Evolutionary conservation across 176 grass and related monocot genomes (phyloP), one percentile per base, ranked within the genome.

Genomic region (Musa acuminata): DNA sequence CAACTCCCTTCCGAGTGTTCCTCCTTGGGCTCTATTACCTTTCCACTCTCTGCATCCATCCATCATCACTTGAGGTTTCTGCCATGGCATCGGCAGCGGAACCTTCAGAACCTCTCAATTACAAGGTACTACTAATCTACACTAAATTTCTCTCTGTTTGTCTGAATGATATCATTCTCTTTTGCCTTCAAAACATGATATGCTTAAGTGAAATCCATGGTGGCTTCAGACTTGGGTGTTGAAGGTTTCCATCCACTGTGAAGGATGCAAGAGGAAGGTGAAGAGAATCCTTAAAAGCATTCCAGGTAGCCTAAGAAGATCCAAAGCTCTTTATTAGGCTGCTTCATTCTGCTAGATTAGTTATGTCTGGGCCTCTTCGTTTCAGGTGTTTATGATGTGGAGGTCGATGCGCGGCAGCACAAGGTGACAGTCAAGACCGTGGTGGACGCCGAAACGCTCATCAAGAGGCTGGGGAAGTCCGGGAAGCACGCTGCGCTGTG

Each of bases 251-350:
- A 87, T 91, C 14, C 89, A 91, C 71, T 91, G 89, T 13, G 77
- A 87, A 71, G 89, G 89, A 72, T 91, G 89, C 82, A 87, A 91
- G 78, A 91, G 87, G 80, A 91, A 91, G 77, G 85, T 91, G 55
- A 84, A 87, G 69, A 91, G 65, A 52, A 83, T 91, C 25, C 82
- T 91, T 21, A 83, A 35, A 67, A 69, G 52, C 11, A 21, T 83
- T 35, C 53, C 63, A 11, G 89, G 89, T 91, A 80, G 9, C 49
- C 3, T 9, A 1, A 27, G 29, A 4, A 4, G 29, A 35, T 35
- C 29, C 29, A 35, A 35, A 35, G 29, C 29, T 43, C 2, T 55
- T 43, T 66, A 8, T 12, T 49, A 1, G 10, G 12, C 35, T 52
- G 57, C 17, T 43, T n/a, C 0, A 35, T 17, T 68, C 14, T 29